Percentiles rank a stretch among this genome's conserved stretches.
Evolutionary conservation across 1,284 basidiomycete genomes (phyloP).

Genomic region (Trichosporon faecale): DNA sequence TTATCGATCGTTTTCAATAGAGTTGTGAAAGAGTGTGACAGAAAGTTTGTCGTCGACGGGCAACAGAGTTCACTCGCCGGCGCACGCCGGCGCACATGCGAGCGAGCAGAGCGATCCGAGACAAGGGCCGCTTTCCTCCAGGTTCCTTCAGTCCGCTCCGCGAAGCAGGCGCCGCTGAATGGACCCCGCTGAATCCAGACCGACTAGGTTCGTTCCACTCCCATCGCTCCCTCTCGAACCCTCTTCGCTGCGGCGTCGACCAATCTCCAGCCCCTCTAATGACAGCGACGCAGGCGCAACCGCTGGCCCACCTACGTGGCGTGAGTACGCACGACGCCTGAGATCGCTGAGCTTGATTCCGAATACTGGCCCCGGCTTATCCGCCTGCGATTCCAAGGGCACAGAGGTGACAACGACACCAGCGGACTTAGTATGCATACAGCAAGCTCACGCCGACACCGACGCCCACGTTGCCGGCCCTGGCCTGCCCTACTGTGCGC

Average conservation of each 20-base stretch:
- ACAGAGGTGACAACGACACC: not conserved
- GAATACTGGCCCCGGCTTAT: not conserved
- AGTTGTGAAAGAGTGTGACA: not conserved
- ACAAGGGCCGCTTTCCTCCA: not conserved
- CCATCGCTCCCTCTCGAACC: not conserved
- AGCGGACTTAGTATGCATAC: constrained; percentile 4
- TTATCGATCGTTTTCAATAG: not conserved
- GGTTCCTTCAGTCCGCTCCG: not conserved
- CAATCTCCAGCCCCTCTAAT: not conserved
- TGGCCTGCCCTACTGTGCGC: not conserved
- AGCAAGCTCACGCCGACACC: not conserved
- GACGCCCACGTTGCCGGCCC: not conserved
- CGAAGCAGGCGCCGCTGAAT: not conserved
- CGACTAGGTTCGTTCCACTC: not conserved
- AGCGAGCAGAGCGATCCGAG: not conserved
- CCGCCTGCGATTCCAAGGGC: not conserved
- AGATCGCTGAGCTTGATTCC: not conserved
- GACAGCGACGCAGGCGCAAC: not conserved
- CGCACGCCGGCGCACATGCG: not conserved
- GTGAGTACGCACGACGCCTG: not conserved
- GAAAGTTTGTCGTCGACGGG: not conserved
- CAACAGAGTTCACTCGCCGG: not conserved
- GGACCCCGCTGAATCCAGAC: not conserved
- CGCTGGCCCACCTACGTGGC: not conserved
- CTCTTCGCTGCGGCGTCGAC: not conserved